Percentiles rank a stretch among this genome's conserved stretches.
Evolutionary conservation across 2,329 filamentous ascomycete species (phyloP).

Genomic region (Sphaerulina musiva): DNA sequence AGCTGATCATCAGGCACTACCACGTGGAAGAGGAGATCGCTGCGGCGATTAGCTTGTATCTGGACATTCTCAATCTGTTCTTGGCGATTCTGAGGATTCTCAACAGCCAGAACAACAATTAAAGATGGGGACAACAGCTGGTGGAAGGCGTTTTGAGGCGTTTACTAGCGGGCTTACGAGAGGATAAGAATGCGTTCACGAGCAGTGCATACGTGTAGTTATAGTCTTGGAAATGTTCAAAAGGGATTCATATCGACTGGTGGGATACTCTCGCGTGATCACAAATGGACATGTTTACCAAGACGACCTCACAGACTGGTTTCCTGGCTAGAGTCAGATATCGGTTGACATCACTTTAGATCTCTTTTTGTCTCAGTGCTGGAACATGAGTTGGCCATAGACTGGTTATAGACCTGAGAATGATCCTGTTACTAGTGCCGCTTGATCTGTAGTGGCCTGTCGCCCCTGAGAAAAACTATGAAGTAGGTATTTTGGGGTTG

Average conservation of each 20-base stretch:
- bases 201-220: constrained; percentile 1
- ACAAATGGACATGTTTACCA: too few species aligned
- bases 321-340: not conserved
- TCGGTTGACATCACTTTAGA: constrained; percentile 7
- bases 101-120: constrained; percentile 95
- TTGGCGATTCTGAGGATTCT: constrained; percentile 89
- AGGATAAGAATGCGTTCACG: not conserved
- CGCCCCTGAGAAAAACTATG: too few species aligned
- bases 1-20: constrained; percentile 90
- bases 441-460: too few species aligned
- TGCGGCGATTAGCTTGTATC: constrained; percentile 71
- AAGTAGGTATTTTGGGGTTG: too few species aligned
- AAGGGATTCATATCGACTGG: too few species aligned
- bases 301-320: too few species aligned
- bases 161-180: not conserved
- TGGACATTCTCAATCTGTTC: constrained; percentile 70
- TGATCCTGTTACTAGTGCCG: too few species aligned
- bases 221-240: not conserved
- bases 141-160: not conserved
- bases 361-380: constrained; percentile 9
- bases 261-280: too few species aligned
- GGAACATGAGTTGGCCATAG: constrained; percentile 8
- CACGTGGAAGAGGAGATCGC: constrained; percentile 63
- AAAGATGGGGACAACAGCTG: constrained; percentile 25
- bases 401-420: not conserved